These are phyloP conservation scores for Aspergillus ibericus DNA, from an alignment of 2,329 filamentous ascomycete species.

Conservation along the genomic window DNA sequence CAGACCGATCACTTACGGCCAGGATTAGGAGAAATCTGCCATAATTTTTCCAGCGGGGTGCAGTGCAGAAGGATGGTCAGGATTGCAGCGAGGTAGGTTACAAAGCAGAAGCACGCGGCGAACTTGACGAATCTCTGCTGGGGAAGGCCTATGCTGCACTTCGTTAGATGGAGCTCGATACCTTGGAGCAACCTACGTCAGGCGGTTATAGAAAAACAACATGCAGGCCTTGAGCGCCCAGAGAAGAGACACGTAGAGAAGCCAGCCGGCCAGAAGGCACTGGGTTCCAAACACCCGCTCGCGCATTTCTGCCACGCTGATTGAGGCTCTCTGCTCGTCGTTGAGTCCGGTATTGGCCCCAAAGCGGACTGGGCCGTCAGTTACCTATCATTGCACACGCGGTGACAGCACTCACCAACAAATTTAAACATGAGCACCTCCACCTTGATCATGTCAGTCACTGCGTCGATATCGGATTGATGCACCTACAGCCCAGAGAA, in stretches of 20 bases:
- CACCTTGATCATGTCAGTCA: slow-evolving; percentile 8
- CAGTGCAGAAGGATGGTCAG: slow-evolving; percentile 40
- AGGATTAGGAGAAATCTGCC: slow-evolving; percentile 46
- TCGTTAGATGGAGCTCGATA: background rate
- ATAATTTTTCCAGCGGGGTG: slow-evolving; percentile 39
- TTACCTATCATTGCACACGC: background rate
- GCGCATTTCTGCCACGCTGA: slow-evolving; percentile 32
- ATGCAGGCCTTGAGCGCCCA: slow-evolving; percentile 48
- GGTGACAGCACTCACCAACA: slow-evolving; percentile 15
- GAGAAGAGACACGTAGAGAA: slow-evolving; percentile 45
- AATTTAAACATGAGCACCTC: slow-evolving; percentile 22
- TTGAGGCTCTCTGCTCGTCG: slow-evolving; percentile 30
- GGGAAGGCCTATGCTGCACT: slow-evolving; percentile 35
- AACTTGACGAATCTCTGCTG: slow-evolving; percentile 42
- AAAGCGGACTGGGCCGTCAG: slow-evolving; percentile 31
- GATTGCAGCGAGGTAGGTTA: slow-evolving; percentile 37
- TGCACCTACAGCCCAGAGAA: slow-evolving; percentile 41
- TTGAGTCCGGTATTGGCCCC: slow-evolving; percentile 44
- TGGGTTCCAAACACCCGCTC: slow-evolving; percentile 36
- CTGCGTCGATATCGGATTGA: background rate
- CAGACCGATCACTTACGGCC: slow-evolving; percentile 28
- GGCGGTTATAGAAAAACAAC: slow-evolving; percentile 46
- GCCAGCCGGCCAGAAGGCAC: slow-evolving; percentile 41
- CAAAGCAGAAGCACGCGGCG: slow-evolving; percentile 30
- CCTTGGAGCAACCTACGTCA: slow-evolving; percentile 37